Evolutionary conservation across 2,329 filamentous ascomycete genomes (phyloP), one percentile per base, ranked within the genome.

Genomic region (Blumeria hordei): DNA sequence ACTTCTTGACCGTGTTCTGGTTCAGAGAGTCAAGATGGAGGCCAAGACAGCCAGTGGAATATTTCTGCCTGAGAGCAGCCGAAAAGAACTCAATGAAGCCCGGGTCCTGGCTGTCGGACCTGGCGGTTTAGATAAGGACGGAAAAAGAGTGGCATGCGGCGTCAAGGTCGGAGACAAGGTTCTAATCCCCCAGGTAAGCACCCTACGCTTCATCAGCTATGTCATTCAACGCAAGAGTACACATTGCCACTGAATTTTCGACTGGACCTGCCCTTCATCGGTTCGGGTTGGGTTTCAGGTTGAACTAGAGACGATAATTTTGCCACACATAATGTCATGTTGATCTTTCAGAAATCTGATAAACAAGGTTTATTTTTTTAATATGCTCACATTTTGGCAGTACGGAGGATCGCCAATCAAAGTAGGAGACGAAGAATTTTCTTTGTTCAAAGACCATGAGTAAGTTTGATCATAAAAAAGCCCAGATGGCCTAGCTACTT

Each of bases 71-170:
- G 92, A 98, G 75, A 88, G 83, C 59, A 85, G 83, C 66, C 87
- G 96, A 67, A 94, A 98, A 79, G 92, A 98, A 71, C 79, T 96
- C 68, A 96, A 95, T 72, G 90, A 96, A 76, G 92, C 86, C 65
- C 88, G 87, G 72, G 92, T 98, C 55, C 75, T 98, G 58, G 92
- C 92, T 59, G 90, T 98, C 60, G 92, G 92, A 55, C 92, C 92
- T 56, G 92, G 92, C 59, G 81, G 75, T 12, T 66, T 94, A 58
- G 86, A 93, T 74, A 88, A 82, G 72, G 83, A 94, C 58, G 92
- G 92, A 64, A 85, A 92, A 77, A 78, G 88, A 63, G 72, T 95
- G 64, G 76, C 83, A 59, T 87, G 90, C 75, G 82, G 86, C 64
- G 92, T 96, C 57, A 61, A 74, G 62, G 72, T 81, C 52, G 92